A percentile compares a stretch with the other conserved stretches of the same genome.
phyloP scores from a whole-genome alignment of 2,329 filamentous ascomycete genomes.

The Xylaria sp. region DNA sequence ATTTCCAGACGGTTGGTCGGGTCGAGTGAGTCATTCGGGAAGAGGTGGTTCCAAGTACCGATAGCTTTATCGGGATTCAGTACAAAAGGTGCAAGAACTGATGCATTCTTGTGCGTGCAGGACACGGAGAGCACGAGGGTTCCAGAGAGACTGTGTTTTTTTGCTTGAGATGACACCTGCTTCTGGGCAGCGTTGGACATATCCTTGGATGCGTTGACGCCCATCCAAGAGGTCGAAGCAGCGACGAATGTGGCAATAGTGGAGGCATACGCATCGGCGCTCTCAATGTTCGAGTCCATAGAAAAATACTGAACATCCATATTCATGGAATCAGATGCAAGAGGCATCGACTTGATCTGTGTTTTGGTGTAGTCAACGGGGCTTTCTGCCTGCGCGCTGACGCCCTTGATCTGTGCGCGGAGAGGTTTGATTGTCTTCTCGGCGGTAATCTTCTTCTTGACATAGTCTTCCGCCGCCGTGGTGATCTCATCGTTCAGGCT shows the following conservation, averaged over 20 bases:
- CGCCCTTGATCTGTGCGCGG: neutral
- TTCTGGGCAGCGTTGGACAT: constrained; percentile 21
- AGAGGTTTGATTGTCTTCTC: neutral
- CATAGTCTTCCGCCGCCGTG: neutral
- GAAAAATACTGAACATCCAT: constrained; percentile 39
- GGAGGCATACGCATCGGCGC: constrained; percentile 15
- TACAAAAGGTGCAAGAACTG: neutral
- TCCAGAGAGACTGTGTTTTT: constrained; percentile 29
- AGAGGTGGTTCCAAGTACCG: neutral
- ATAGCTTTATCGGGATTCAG: neutral
- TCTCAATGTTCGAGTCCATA: constrained; percentile 27
- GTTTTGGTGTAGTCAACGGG: constrained; percentile 34
- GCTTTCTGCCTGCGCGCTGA: constrained; percentile 21
- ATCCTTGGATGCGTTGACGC: constrained; percentile 19
- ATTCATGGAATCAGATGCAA: constrained; percentile 35
- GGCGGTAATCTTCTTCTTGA: neutral
- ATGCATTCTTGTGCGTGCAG: constrained; percentile 28
- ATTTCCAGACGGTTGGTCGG: neutral
- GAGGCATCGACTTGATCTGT: constrained; percentile 35
- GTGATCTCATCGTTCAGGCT: neutral
- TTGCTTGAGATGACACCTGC: constrained; percentile 26
- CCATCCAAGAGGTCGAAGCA: constrained; percentile 20
- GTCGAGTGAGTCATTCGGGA: neutral
- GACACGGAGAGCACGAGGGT: constrained; percentile 34
- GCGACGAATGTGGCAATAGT: constrained; percentile 20